Evolutionary conservation across 1,284 basidiomycete genomes (phyloP).

Genomic region (Pisolithus thermaeus): DNA sequence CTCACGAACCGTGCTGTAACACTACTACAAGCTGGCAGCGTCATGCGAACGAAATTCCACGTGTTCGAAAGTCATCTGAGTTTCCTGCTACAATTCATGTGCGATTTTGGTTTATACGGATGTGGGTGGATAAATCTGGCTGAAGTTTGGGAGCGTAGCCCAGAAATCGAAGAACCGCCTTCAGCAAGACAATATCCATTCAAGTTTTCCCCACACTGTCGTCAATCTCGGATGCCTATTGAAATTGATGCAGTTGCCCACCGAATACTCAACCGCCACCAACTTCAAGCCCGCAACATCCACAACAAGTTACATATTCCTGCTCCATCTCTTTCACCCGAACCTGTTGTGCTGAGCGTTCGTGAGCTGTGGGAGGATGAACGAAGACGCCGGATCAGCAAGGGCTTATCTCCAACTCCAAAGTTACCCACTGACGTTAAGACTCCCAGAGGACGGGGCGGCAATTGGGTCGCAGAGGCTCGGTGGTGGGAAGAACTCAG

Average conservation of each 20-base stretch:
- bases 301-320: slow-evolving; percentile 71
- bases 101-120: slow-evolving; percentile 93
- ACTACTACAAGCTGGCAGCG: slow-evolving; percentile 73
- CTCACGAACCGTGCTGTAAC: slow-evolving; percentile 65
- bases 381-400: slow-evolving; percentile 57
- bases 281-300: slow-evolving; percentile 60
- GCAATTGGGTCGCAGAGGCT: slow-evolving; percentile 65
- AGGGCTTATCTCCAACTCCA: slow-evolving; percentile 65
- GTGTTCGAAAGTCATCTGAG: slow-evolving; percentile 89
- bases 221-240: slow-evolving; percentile 68
- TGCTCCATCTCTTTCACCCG: slow-evolving; percentile 44
- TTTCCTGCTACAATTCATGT: slow-evolving; percentile 89
- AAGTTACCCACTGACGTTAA: slow-evolving; percentile 60
- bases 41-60: slow-evolving; percentile 74
- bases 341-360: slow-evolving; percentile 83
- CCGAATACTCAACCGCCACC: slow-evolving; percentile 81
- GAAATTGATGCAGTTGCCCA: slow-evolving; percentile 83
- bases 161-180: slow-evolving; percentile 21
- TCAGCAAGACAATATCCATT: slow-evolving; percentile 14
- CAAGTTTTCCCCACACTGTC: slow-evolving; percentile 43
- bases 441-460: slow-evolving; percentile 47
- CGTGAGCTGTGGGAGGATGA: slow-evolving; percentile 97
- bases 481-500: slow-evolving; percentile 65
- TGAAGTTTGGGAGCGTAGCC: slow-evolving; percentile 51
- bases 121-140: slow-evolving; percentile 83